These are phyloP conservation scores for Pinus albicaulis DNA, from an alignment of 75 land plant species.

Conservation along the genomic window DNA sequence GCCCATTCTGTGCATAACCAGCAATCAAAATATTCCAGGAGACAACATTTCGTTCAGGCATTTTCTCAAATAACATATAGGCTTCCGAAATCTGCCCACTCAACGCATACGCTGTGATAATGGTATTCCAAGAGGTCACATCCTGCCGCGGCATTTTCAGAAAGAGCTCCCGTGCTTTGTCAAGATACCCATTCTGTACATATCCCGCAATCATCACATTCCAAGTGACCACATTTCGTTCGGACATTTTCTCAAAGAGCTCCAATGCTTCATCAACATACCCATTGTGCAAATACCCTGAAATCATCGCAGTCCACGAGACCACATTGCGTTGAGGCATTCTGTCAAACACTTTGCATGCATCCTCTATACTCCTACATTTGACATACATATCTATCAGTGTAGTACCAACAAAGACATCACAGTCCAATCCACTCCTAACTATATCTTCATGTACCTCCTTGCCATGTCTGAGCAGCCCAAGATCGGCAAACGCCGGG, in stretches of 20 bases:
- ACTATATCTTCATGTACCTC: background rate
- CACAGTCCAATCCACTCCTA: conserved; percentile 8
- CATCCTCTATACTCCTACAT: conserved; percentile 10
- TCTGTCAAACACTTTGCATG: conserved; percentile 14
- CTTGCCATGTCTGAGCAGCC: background rate
- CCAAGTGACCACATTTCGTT: background rate
- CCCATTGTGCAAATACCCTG: conserved; percentile 8
- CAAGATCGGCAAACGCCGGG: conserved; percentile 7
- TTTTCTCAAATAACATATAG: background rate
- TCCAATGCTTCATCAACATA: background rate
- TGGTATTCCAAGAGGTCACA: background rate
- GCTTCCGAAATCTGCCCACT: background rate
- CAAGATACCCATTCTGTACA: background rate
- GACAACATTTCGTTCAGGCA: conserved; percentile 2
- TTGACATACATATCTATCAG: conserved; percentile 14
- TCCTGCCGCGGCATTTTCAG: background rate
- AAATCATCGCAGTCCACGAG: conserved; percentile 22
- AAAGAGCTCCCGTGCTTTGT: background rate
- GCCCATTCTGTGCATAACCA: conserved; percentile 1
- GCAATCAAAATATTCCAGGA: conserved; percentile 11
- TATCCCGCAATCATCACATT: background rate
- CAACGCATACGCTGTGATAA: no score
- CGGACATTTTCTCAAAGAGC: conserved; percentile 1
- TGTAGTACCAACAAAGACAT: conserved; percentile 5
- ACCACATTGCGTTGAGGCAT: conserved; percentile 11